phyloP scores from a whole-genome alignment of 2,329 filamentous ascomycete species.

The Beauveria sp. region DNA sequence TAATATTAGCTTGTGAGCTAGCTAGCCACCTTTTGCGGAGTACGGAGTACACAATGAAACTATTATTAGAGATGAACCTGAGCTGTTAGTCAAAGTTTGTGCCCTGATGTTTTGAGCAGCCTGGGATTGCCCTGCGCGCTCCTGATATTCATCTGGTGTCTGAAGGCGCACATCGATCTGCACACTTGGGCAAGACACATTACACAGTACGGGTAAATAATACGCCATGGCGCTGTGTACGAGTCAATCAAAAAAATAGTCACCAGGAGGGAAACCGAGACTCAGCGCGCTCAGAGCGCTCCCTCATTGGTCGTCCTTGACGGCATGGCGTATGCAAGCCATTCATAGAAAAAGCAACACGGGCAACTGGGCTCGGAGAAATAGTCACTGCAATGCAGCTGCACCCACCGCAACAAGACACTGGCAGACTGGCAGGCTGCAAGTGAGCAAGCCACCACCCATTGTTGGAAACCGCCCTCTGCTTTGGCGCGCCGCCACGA shows the following conservation, averaged over 20 bases:
- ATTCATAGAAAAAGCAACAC: too few species aligned
- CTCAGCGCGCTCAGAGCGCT: too few species aligned
- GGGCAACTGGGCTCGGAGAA: too few species aligned
- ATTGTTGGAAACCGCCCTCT: neutral
- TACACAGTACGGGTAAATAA: neutral
- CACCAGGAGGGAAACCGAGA: too few species aligned
- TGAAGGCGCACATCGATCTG: neutral
- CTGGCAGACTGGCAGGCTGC: neutral
- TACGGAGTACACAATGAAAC: neutral
- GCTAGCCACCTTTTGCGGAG: neutral
- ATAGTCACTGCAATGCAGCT: neutral
- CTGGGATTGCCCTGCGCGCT: neutral
- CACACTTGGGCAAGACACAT: neutral
- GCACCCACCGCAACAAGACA: neutral
- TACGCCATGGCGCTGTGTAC: too few species aligned
- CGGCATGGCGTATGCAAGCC: too few species aligned
- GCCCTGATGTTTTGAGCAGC: too few species aligned
- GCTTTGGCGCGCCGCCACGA: neutral
- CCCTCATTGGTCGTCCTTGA: too few species aligned
- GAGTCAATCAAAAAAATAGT: too few species aligned
- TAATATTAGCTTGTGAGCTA: neutral
- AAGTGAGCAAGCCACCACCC: constrained; percentile 1
- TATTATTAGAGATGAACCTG: neutral
- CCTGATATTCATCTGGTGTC: neutral
- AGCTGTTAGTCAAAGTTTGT: too few species aligned